Conservation (phyloP, 208 protist genomes). For the Wallacemonas sp. region DNA sequence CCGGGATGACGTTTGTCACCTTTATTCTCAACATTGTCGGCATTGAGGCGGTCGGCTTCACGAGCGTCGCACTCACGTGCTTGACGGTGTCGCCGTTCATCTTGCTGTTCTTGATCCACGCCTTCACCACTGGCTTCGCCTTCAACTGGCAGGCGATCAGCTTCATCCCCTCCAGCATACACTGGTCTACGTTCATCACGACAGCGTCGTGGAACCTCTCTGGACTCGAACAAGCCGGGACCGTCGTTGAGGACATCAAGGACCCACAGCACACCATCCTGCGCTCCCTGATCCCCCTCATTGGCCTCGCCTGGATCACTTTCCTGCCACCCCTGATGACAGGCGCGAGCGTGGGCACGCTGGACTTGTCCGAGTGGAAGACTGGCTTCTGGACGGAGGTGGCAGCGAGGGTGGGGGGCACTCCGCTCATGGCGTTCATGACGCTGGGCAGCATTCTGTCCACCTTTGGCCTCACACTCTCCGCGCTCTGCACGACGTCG, state of each 20-base stretch:
- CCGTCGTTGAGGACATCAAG: conserved; percentile 68
- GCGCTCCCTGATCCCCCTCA: conserved; percentile 56
- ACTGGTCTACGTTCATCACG: conserved; percentile 74
- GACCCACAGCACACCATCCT: conserved; percentile 70
- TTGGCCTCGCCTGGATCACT: conserved; percentile 66
- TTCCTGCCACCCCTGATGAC: conserved; percentile 77
- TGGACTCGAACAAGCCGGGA: conserved; percentile 74
- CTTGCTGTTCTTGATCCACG: conserved; percentile 61
- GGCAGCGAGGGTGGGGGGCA: conserved; percentile 48
- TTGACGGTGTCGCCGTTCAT: conserved; percentile 65
- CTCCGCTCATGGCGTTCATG: conserved; percentile 46
- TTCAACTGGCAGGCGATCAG: conserved; percentile 74
- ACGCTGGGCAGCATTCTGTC: conserved; percentile 64
- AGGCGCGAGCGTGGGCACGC: conserved; percentile 57
- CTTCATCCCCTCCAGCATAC: conserved; percentile 52
- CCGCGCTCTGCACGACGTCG: conserved; percentile 74
- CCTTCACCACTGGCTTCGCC: conserved; percentile 57
- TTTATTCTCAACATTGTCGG: conserved; percentile 72
- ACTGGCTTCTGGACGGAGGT: conserved; percentile 76
- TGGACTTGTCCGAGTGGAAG: conserved; percentile 60
- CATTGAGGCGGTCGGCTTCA: conserved; percentile 58
- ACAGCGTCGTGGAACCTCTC: conserved; percentile 87
- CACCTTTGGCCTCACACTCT: conserved; percentile 67
- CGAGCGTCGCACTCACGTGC: conserved; percentile 60
- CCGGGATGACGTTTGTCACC: conserved; percentile 53